Base-by-base conservation (phyloP, 208 protist genomes). In the Phytomonas sp. region DNA sequence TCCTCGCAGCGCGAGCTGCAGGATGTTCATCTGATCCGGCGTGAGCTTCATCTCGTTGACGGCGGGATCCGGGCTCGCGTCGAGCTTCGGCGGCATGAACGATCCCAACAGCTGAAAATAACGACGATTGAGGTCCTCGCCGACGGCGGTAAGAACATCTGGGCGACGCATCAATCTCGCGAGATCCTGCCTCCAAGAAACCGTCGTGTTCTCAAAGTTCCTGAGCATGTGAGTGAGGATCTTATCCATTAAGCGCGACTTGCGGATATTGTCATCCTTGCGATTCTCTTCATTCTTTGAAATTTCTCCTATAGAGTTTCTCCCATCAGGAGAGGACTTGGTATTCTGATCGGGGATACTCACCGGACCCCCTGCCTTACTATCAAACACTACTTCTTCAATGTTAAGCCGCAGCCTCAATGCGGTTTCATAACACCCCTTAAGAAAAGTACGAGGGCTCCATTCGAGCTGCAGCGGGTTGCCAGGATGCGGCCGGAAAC, bases 41-140 rank as follows among this genome's bases (percentile, higher is more conserved):
- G 91, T 96, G 56, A 96, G 74, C 4, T 63, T 43, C 3, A 83
- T 46, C 17, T 65, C 62, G 0, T 36, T 30, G 13, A 84, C 51
- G 65, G 75, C 31, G 17, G 80, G 80, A 71, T 93, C 86, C 5
- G 78, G 68, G 53, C 79, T 77, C 36, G 87, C 71, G 74, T 92
- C 87, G 3, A 96, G 82, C 69, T 91, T 91, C 2, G 88, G 81
- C 13, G 91, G 88, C 60, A 94, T 76, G 70, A 89, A 93, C 17
- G 87, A 81, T 13, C 40, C 73, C 26, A 72, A 70, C 11, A 89
- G 74, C 17, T 76, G 73, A 23, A 43, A 36, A 75, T 96, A 96
- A 51, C 82, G 75, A n/a, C 70, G 75, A 63, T 79, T 63, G 28
- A 96, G 63, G 53, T 84, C 78, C 34, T 73, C 74, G 31, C 70